Evolutionary conservation across 1,284 basidiomycete genomes (phyloP), one percentile per base, ranked within the genome.

Genomic region (Irpex lacteus): DNA sequence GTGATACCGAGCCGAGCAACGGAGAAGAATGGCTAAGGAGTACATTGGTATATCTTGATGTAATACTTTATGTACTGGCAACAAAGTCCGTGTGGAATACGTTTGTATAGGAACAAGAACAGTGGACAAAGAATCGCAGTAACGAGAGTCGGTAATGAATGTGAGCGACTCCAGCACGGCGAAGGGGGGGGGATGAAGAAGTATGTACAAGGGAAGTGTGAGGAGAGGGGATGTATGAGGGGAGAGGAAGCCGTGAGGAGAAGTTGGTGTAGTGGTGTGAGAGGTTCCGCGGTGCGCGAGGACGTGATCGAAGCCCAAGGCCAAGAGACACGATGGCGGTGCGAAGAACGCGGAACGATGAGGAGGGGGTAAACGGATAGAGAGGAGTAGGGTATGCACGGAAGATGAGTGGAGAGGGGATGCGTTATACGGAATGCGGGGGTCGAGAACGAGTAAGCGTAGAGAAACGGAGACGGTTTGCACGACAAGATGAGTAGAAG

Each of bases 111-210:
- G 66, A 65, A 66, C 65, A 63, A 61, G 64, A 68, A 65, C 64
- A 64, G 65, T 8, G 38, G 38, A 8, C 38, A 67, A 55, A 21
- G 9, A 55, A 8, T 5, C 54, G 40, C 62, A 63, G 66, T 63
- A 70, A 70, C 63, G 67, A 67, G 67, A 63, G 67, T 66, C 63
- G 66, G 63, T 63, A 70, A 65, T 63, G 67, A 68, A 65, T 37
- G 69, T 68, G 66, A 63, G 65, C 57, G 59, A 40, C 47, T 50
- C 47, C 32, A 54, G 38, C 52, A 44, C 26, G 37, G 21, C 38
- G 40, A n/a, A 37, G 37, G n/a, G 36, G 4, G 54, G 34, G 38
- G 52, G n/a, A n/a, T 26, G 21, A 8, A 47, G 38, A 53, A 52
- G 38, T 15, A 56, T 18, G n/a, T 47, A 37, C 49, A 44, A 44